These are phyloP conservation scores for Zygosaccharomyces gambellarensis DNA, from an alignment of 805 yeast species.

Conservation along the genomic window DNA sequence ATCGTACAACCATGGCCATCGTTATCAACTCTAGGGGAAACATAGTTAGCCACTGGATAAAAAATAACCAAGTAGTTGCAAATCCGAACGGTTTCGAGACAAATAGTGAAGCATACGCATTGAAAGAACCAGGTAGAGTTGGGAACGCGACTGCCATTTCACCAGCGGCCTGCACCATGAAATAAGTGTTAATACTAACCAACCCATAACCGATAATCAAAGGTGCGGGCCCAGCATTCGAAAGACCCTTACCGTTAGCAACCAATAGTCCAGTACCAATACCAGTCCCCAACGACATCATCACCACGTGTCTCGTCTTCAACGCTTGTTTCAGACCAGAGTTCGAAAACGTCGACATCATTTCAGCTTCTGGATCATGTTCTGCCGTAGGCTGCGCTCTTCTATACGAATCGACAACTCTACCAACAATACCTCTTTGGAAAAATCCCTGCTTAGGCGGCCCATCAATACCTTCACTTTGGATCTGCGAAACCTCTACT, in stretches of 20 bases:
- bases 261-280: slow-evolving; percentile 70
- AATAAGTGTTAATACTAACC: slow-evolving; percentile 53
- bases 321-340: slow-evolving; percentile 17
- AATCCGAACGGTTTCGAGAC: slow-evolving; percentile 67
- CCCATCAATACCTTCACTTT: slow-evolving; percentile 36
- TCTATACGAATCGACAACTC: slow-evolving; percentile 25
- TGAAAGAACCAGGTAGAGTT: slow-evolving; percentile 39
- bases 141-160: slow-evolving; percentile 41
- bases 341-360: slow-evolving; percentile 11
- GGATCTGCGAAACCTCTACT: slow-evolving; percentile 1
- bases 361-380: slow-evolving; percentile 17
- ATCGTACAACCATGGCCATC: slow-evolving; percentile 49
- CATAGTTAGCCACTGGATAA: slow-evolving; percentile 57
- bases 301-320: slow-evolving; percentile 49
- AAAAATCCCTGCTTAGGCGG: slow-evolving; percentile 34
- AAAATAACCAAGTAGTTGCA: slow-evolving; percentile 69
- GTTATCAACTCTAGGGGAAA: slow-evolving; percentile 63
- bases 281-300: slow-evolving; percentile 80
- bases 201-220: slow-evolving; percentile 51
- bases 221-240: slow-evolving; percentile 43
- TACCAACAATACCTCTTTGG: slow-evolving; percentile 2
- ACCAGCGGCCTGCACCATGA: slow-evolving; percentile 50
- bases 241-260: slow-evolving; percentile 47
- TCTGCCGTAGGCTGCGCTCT: slow-evolving; percentile 13
- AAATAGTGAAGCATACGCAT: slow-evolving; percentile 39